These are phyloP conservation scores for Elsinoe arachidis DNA, from an alignment of 2,329 filamentous ascomycete species.

Conservation along the genomic window DNA sequence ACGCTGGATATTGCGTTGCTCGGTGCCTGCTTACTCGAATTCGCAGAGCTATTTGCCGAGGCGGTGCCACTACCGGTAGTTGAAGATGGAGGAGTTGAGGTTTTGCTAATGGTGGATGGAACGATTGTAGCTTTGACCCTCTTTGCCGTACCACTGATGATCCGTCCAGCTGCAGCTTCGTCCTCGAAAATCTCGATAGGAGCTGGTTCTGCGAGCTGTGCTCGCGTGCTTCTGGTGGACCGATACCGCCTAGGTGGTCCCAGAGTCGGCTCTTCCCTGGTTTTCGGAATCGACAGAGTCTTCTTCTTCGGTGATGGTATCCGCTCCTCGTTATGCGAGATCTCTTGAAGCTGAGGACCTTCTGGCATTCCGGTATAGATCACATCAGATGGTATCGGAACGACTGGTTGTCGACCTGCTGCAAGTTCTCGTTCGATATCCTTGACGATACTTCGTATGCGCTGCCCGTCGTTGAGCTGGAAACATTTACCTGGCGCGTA, in stretches of 20 bases:
- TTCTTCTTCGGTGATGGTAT: conserved; percentile 19
- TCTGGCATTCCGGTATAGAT: conserved; percentile 41
- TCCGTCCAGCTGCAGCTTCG: conserved; percentile 10
- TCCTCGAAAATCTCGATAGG: conserved; percentile 31
- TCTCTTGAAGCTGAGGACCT: conserved; percentile 35
- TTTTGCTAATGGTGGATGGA: background rate
- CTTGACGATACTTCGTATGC: conserved; percentile 41
- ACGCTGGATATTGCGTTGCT: background rate
- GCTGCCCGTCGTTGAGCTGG: conserved; percentile 38
- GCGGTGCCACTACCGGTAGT: background rate
- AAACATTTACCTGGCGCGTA: conserved; percentile 39
- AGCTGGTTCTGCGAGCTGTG: conserved; percentile 20
- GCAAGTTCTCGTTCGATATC: conserved; percentile 43
- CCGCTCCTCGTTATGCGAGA: conserved; percentile 36
- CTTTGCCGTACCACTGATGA: background rate
- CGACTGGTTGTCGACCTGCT: conserved; percentile 38
- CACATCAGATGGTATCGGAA: conserved; percentile 40
- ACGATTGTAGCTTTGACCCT: background rate
- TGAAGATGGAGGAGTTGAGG: background rate
- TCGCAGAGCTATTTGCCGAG: background rate
- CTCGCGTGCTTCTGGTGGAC: conserved; percentile 1
- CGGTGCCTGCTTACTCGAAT: background rate
- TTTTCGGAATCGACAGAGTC: conserved; percentile 11
- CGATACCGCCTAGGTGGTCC: background rate
- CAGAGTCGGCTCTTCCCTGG: conserved; percentile 1